A percentile compares a stretch with the other conserved stretches of the same genome.
phyloP scores from a whole-genome alignment of 345 rosid genomes.

The Boechera divaricarpa region DNA sequence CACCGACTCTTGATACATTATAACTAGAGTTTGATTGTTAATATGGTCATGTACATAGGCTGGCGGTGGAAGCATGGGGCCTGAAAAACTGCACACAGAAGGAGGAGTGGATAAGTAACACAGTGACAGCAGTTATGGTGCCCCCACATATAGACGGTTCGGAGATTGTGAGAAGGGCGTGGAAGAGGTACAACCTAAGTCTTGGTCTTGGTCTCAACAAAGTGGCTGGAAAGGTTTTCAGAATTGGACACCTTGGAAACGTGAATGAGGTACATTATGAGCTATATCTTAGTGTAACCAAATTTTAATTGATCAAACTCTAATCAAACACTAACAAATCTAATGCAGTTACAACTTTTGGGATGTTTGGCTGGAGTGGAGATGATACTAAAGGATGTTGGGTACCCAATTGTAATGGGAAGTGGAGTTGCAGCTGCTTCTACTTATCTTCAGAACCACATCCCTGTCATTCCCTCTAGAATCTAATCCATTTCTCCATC shows the following conservation, averaged over 20 bases:
- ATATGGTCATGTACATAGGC: slow-evolving; percentile 52
- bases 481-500: slow-evolving; percentile 49
- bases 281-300: background rate
- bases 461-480: slow-evolving; percentile 83
- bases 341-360: slow-evolving; percentile 79
- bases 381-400: slow-evolving; percentile 94
- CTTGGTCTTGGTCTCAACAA: slow-evolving; percentile 98
- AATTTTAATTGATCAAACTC: background rate
- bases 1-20: background rate
- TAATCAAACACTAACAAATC: background rate
- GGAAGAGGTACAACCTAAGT: slow-evolving; percentile 93
- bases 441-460: slow-evolving; percentile 77
- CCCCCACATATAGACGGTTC: slow-evolving; percentile 82
- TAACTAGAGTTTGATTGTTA: background rate
- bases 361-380: slow-evolving; percentile 97
- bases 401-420: slow-evolving; percentile 91
- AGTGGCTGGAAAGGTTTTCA: slow-evolving; percentile 95
- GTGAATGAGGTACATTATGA: slow-evolving; percentile 71
- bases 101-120: slow-evolving; percentile 98
- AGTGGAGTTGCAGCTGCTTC: slow-evolving; percentile 94
- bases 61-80: slow-evolving; percentile 99
- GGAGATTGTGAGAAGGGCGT: slow-evolving; percentile 86
- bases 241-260: slow-evolving; percentile 97
- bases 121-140: slow-evolving; percentile 92
- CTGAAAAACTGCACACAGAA: slow-evolving; percentile 97